Base-by-base conservation (phyloP, 805 yeast genomes). In the Candida sphagnicola region DNA sequence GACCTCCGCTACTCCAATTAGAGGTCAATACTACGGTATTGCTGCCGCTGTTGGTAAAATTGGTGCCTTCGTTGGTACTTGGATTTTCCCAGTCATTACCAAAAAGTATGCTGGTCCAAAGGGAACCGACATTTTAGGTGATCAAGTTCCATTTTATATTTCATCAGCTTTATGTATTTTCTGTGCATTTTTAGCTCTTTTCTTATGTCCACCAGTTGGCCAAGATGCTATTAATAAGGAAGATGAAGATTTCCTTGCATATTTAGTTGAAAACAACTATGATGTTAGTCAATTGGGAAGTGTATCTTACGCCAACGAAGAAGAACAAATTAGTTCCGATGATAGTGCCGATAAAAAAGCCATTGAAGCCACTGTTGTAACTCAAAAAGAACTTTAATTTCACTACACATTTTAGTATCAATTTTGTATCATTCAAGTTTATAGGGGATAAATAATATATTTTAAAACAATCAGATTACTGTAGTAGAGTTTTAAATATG, bases 11-110 rank as follows among this genome's bases (percentile, higher is more conserved):
- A 82, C 96, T 8, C 81, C 95, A 16, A 75, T 89, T 40, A 81
- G 97, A 67, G 97, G 96, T 42, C 85, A 85, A 52, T 86, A 84
- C 64, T 90, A 90, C 57, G 93, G 93, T 52, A 72, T 88, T 50
- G 91, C 95, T 31, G 96, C 97, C 40, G 96, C 96, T 18, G 51
- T 81, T 38, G 97, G 96, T 54, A 90, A 90, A 61, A 69, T 87
- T 43, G 97, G 97, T 57, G 97, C 96, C 1, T 89, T 90, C 56
- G 85, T 82, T 21, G 96, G 96, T 40, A 82, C 93, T 33, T 88
- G 82, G 55, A 82, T 84, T 23, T 91, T 91, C 77, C 96, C 96
- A 31, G 75, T 79, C 35, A 82, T 90, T 53, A 80, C 82, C 46
- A 68, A 61, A 38, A 69, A 77, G 47, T 77, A 77, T 38, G 73